Evolutionary conservation across 2,329 filamentous ascomycete genomes (phyloP), one percentile per base, ranked within the genome.

Genomic region (Epichloe gansuensis): DNA sequence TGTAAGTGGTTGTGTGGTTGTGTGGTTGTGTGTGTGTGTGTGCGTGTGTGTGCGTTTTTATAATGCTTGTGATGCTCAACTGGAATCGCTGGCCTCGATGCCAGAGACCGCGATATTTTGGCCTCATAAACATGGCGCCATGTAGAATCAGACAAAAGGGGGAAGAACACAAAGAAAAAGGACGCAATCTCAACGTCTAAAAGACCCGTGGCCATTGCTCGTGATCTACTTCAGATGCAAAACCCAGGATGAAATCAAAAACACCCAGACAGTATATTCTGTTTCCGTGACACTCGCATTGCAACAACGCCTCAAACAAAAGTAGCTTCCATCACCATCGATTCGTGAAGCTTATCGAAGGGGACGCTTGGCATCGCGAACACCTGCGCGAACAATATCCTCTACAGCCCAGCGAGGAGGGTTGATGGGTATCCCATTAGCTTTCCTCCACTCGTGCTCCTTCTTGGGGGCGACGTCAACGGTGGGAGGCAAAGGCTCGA

Each of bases 401-500:
- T 90, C 82, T n/a, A 95, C 69, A 57, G 76, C 77, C 91, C 91
- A 96, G 59, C 91, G 76, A 11, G 91, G 91, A 52, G 88, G 80
- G 59, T 75, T 72, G 60, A 95, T 75, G 52, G 93, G 82, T 17
- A 91, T 68, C 42, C 80, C 79, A 47, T 77, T 80, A 52, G 75
- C 74, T 61, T 75, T 76, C 52, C 77, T 74, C 76, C 82, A 82
- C 61, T 86, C 81, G 56, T 77, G 74, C 68, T 94, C 87, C 66
- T 85, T 82, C 64, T 91, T 82, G 9, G 82, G 76, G 0, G 80
- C 77, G 41, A 88, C 76, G 0, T 80, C 78, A 41, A 88, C 75
- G 15, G 82, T 86, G 38, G 87, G 85, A 3, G 84, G 83, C 3
- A 91, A 75, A 8, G 87, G 84, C 48, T 88, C 80, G 39, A 87